Evolutionary conservation across 2,329 filamentous ascomycete genomes (phyloP), one percentile per base, ranked within the genome.

Genomic region (Diaporthe sp.): DNA sequence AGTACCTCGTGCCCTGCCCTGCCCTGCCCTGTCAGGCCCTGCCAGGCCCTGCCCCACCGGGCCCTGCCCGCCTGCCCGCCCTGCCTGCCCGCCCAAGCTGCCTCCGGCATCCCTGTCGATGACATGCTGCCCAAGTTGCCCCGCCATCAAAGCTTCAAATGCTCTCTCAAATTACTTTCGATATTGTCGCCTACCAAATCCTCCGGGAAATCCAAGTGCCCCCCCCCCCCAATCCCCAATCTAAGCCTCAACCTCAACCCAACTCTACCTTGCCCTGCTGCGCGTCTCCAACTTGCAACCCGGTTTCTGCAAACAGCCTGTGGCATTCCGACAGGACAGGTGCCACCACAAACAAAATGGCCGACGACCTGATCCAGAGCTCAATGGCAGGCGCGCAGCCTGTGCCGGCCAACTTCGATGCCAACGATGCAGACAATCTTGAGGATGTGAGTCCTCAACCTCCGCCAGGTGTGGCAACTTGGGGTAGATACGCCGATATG

Each of bases 341-440:
- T 7, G 10, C 17, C 45, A 54, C n/a, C n/a, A n/a, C n/a, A n/a
- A n/a, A n/a, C 45, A 52, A 40, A 17, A 76, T 67, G 74, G 69
- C 60, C 33, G 69, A 76, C 45, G 72, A 77, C 30, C 64, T 76
- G 28, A 54, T 76, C 22, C 60, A 71, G 22, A 67, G 52, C 47
- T 69, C 66, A 64, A 81, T 77, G 79, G 79, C 79, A 61, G 77
- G 77, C 22, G 60, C 57, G 47, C 79, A 80, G 71, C 81, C 79
- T 30, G 79, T 86, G 70, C 87, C 92, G 82, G 85, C 88, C 84
- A 80, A 89, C 86, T 90, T 93, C 84, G 83, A 93, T 83, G 82
- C 91, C 83, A 82, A 92, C 80, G 83, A 89, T 61, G 87, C 88
- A 70, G 82, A 84, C 74, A 90, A 90, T 80, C 85, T 89, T 80